Evolutionary conservation across 2,329 filamentous ascomycete species (phyloP).

Genomic region (Alternaria solani): DNA sequence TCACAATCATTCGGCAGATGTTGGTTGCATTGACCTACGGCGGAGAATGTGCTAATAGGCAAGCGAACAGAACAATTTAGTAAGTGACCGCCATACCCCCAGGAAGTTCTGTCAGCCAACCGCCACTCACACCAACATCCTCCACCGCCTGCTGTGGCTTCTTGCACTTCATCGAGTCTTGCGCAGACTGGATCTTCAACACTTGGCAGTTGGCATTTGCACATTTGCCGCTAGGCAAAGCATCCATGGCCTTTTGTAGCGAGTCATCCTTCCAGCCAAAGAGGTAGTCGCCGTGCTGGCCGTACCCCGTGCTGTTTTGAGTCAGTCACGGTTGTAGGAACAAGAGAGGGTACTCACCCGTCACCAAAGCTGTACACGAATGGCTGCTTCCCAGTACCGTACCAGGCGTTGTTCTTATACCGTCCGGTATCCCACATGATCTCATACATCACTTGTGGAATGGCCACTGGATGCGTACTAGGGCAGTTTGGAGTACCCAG

Average conservation of each 20-base stretch:
- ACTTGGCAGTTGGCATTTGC: slow-evolving; percentile 42
- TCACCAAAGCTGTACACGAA: slow-evolving; percentile 42
- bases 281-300: slow-evolving; percentile 37
- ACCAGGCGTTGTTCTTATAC: slow-evolving; percentile 37
- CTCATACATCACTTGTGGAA: slow-evolving; percentile 58
- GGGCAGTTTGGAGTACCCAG: slow-evolving; percentile 57
- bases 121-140: slow-evolving; percentile 47
- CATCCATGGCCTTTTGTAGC: slow-evolving; percentile 42
- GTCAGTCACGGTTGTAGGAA: not conserved
- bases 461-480: slow-evolving; percentile 53
- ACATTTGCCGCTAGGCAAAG: slow-evolving; percentile 38
- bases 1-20: not conserved
- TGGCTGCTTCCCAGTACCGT: slow-evolving; percentile 34
- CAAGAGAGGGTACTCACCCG: slow-evolving; percentile 20
- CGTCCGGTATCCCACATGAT: slow-evolving; percentile 55
- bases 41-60: not conserved
- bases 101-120: slow-evolving; percentile 41
- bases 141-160: slow-evolving; percentile 58
- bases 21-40: not conserved
- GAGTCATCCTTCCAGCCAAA: slow-evolving; percentile 42
- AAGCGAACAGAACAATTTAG: not conserved
- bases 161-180: slow-evolving; percentile 36
- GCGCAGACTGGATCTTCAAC: slow-evolving; percentile 40
- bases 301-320: slow-evolving; percentile 17
- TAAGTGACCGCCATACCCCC: slow-evolving; percentile 36